Evolutionary conservation across 129 eudicot genomes (phyloP).

Genomic region (Ambrosia artemisiifolia): DNA sequence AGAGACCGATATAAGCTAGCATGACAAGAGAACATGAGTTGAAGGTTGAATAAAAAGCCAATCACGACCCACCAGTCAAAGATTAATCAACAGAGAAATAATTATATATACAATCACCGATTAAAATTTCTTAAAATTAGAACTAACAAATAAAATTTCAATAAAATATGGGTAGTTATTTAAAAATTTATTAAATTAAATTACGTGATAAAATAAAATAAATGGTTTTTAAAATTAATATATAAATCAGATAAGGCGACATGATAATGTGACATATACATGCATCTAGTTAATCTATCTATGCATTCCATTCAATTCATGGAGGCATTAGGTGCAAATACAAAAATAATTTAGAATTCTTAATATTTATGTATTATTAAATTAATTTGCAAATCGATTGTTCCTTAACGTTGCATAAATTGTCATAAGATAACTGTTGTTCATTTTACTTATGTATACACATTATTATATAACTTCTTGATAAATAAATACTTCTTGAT

Average conservation of each 20-base stretch:
- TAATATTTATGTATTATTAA: background rate
- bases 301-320: slow-evolving; percentile 1
- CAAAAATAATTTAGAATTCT: background rate
- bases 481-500: background rate
- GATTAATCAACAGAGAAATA: background rate
- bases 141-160: background rate
- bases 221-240: background rate
- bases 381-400: background rate
- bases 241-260: background rate
- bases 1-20: slow-evolving; percentile 17
- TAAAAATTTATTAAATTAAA: background rate
- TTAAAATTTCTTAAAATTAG: background rate
- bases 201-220: background rate
- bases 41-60: slow-evolving; percentile 18
- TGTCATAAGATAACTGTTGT: background rate
- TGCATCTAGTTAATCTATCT: background rate
- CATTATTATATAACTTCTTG: background rate
- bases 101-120: background rate
- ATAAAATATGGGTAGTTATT: background rate
- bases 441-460: background rate
- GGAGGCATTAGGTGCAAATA: background rate
- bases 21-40: slow-evolving; percentile 28
- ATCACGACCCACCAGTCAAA: slow-evolving; percentile 11
- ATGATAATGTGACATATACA: slow-evolving; percentile 4
- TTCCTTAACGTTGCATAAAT: background rate